phyloP scores from a whole-genome alignment of 768 basidiomycete genomes.

The Auricularia sp. region DNA sequence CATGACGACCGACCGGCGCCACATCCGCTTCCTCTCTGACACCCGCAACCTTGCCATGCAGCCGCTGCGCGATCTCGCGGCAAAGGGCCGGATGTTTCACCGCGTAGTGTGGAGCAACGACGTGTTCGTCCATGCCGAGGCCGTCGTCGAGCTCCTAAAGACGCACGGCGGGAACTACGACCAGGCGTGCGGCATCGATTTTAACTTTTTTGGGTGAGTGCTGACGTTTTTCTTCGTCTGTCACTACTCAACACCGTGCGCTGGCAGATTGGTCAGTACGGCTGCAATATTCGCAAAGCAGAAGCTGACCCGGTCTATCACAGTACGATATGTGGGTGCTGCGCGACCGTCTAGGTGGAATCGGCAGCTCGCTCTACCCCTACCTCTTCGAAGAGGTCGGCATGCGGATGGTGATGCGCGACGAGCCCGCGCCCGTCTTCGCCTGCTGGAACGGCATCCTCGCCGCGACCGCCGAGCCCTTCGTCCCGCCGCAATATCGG shows the following conservation, averaged over 20 bases:
- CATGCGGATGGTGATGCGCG: constrained; percentile 24
- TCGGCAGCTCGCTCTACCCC: constrained; percentile 26
- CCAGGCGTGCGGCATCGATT: constrained; percentile 35
- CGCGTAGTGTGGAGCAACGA: constrained; percentile 35
- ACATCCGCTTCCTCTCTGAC: constrained; percentile 28
- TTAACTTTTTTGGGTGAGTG: constrained; percentile 6
- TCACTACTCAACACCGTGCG: no score
- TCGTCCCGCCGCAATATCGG: constrained; percentile 30
- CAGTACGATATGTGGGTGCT: constrained; percentile 30
- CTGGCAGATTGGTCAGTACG: no score
- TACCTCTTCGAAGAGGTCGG: constrained; percentile 31
- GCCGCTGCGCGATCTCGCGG: constrained; percentile 24
- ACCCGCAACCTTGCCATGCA: constrained; percentile 34
- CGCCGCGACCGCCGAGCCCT: constrained; percentile 29
- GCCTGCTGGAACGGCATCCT: constrained; percentile 39
- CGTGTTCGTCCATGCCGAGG: constrained; percentile 30
- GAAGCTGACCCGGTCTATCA: constrained; percentile 14
- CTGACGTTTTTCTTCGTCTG: no score
- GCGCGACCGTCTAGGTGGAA: constrained; percentile 24
- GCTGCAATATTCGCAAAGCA: background rate
- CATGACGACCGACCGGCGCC: constrained; percentile 6
- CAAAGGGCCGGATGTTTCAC: constrained; percentile 17
- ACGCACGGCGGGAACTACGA: constrained; percentile 31
- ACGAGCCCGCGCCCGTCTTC: constrained; percentile 34
- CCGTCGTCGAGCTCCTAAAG: constrained; percentile 28